Evolutionary conservation across 2,329 filamentous ascomycete species (phyloP).

Genomic region (Grosmannia clavigera): DNA sequence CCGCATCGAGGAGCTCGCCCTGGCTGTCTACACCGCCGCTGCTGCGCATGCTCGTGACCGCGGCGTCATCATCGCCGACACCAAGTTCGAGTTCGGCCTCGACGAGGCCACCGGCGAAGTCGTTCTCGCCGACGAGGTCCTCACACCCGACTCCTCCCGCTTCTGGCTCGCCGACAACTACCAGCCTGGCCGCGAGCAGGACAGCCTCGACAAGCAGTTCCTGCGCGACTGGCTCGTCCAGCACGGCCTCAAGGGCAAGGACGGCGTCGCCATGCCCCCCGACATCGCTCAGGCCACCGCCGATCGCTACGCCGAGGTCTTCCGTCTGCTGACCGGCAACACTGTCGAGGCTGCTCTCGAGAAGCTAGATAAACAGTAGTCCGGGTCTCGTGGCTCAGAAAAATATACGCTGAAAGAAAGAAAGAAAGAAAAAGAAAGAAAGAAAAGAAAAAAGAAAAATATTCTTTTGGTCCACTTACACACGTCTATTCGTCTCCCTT

Average conservation of each 20-base stretch:
- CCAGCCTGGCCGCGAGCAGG: constrained; percentile 59
- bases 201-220: constrained; percentile 82
- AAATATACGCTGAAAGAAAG: neutral
- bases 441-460: too few relatives aligned
- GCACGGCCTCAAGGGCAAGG: constrained; percentile 62
- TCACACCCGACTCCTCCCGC: constrained; percentile 72
- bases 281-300: constrained; percentile 58
- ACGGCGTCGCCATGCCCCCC: constrained; percentile 58
- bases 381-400: neutral
- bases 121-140: constrained; percentile 70
- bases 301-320: constrained; percentile 66
- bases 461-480: neutral
- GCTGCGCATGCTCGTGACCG: constrained; percentile 50
- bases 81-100: constrained; percentile 53
- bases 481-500: neutral
- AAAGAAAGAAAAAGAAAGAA: neutral
- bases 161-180: constrained; percentile 76
- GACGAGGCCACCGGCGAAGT: constrained; percentile 53
- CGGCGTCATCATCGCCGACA: constrained; percentile 62
- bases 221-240: constrained; percentile 70
- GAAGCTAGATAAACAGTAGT: constrained; percentile 7
- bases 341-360: constrained; percentile 25
- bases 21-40: constrained; percentile 51
- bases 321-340: constrained; percentile 52
- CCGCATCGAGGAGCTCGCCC: constrained; percentile 50